Conservation (phyloP, 306 rosid genomes). For the Argentina anserina region DNA sequence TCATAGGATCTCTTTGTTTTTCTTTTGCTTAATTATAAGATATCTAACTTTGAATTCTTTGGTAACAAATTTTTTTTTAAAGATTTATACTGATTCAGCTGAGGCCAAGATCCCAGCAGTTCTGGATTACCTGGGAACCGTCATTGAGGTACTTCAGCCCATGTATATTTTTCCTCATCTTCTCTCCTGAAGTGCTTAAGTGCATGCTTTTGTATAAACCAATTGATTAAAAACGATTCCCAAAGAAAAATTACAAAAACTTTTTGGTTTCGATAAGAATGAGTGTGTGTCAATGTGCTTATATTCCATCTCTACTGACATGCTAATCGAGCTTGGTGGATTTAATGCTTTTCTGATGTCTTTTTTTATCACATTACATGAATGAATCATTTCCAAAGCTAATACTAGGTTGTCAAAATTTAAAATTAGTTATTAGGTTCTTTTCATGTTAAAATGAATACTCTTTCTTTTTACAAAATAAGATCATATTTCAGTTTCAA, state of each 20-base stretch:
- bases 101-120: slow-evolving; percentile 95
- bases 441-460: not conserved
- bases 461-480: not conserved
- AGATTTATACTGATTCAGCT: slow-evolving; percentile 90
- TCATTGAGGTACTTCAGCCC: slow-evolving; percentile 62
- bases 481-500: not conserved
- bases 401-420: too few relatives aligned
- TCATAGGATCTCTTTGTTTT: not conserved
- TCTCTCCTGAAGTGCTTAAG: not conserved
- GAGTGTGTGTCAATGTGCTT: not conserved
- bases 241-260: not conserved
- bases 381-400: not conserved
- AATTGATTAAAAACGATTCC: not conserved
- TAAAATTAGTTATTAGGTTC: not conserved
- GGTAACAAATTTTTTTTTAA: slow-evolving; percentile 34
- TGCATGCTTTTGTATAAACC: not conserved
- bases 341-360: not conserved
- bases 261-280: not conserved
- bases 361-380: not conserved
- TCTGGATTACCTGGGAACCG: slow-evolving; percentile 85
- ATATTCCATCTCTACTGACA: not conserved
- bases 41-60: not conserved
- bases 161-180: slow-evolving; percentile 3
- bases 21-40: not conserved
- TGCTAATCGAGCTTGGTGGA: not conserved